phyloP scores from a whole-genome alignment of 2,329 filamentous ascomycete genomes.

The Drechslerella coelobrocha region DNA sequence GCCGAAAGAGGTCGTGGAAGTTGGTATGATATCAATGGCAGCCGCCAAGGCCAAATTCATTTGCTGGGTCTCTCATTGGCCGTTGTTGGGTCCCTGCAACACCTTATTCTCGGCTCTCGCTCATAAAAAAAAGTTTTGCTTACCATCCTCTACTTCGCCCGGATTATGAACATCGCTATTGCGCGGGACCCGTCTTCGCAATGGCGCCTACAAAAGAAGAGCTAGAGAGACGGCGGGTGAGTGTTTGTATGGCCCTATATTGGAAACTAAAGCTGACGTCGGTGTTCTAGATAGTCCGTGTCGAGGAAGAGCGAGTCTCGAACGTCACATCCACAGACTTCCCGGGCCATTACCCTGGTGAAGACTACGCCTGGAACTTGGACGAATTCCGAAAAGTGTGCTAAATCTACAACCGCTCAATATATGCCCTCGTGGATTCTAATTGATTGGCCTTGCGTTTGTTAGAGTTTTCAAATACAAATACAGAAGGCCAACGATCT shows the following conservation, averaged over 20 bases:
- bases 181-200: conserved; percentile 14
- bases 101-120: conserved; percentile 5
- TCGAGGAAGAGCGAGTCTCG: conserved; percentile 88
- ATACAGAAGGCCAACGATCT: conserved; percentile 83
- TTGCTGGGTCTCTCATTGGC: conserved; percentile 42
- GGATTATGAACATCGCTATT: conserved; percentile 16
- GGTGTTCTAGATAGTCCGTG: conserved; percentile 73
- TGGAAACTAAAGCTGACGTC: background rate
- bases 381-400: conserved; percentile 69
- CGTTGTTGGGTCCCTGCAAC: conserved; percentile 1
- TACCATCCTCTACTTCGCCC: background rate
- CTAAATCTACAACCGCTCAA: background rate
- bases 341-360: conserved; percentile 86
- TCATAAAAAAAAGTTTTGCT: conserved; percentile 46
- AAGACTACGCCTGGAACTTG: conserved; percentile 81
- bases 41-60: conserved; percentile 33
- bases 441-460: conserved; percentile 7
- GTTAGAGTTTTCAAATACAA: conserved; percentile 71
- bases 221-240: conserved; percentile 68
- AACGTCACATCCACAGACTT: conserved; percentile 90
- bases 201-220: conserved; percentile 67
- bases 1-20: conserved; percentile 21
- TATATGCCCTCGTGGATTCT: background rate
- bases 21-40: conserved; percentile 37
- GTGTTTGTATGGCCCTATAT: conserved; percentile 37